Evolutionary conservation across 2,329 filamentous ascomycete genomes (phyloP), one percentile per base, ranked within the genome.

Genomic region (Clonostachys byssicola): DNA sequence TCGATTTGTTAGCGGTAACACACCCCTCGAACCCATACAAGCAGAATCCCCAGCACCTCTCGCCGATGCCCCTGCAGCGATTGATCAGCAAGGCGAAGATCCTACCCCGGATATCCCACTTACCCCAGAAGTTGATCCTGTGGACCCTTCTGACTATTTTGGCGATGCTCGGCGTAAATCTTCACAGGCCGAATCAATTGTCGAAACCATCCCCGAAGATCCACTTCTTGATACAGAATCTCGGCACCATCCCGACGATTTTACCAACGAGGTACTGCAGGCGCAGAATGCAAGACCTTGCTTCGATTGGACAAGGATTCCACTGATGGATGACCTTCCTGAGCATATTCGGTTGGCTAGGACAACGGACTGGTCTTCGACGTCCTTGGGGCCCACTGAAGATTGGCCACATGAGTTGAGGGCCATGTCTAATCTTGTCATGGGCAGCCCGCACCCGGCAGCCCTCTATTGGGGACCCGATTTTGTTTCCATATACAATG

Each of bases 281-380:
- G 60, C 62, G 5, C 60, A 64, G 17, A 59, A 64, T 14, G 49
- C 61, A 20, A 61, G 57, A 54, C 71, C 77, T 12, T 86, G 82
- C 34, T 92, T 92, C 59, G 89, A 95, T 63, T 94, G 89, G 89
- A 94, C 89, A 5, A 77, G 82, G 46, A 73, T 92, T 43, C 80
- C 85, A 2, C 45, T 85, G 12, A 79, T 79, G 5, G 70, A 82
- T 13, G 76, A 75, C 23, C 72, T 92, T 39, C 85, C 86, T 2
- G 68, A 74, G 9, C 89, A 94, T 59, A 86, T 92, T 42, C 80
- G 77, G 46, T 88, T 92, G 54, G 85, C 85, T 16, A 80, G 86
- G 36, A 82, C 79, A 38, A 64, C 85, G 35, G 84, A 92, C 60
- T 95, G 89, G 89, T 78, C 78, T 3, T 71, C 77, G 0, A 94